Base-by-base conservation (phyloP, 805 yeast genomes). In the Candida sphagnicola region DNA sequence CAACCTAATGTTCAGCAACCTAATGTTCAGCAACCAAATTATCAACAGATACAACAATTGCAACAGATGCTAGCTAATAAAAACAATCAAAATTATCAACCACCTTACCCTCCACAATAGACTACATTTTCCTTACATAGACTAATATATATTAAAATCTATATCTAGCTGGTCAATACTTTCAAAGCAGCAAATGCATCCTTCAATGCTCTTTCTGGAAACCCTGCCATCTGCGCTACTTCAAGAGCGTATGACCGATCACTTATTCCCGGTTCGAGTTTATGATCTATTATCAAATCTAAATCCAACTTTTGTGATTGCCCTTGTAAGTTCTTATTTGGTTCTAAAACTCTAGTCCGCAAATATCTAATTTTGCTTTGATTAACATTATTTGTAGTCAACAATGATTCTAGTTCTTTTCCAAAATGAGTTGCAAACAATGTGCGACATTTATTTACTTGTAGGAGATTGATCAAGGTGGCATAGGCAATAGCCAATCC, bases 401-500 rank as follows among this genome's bases (percentile, higher is more conserved):
- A 47, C 14, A 82, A 51, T 0, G 53, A 44, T n/a, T 70, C 53
- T 12, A 68, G 45, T 37, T 68, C 74, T 16, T 43, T 50, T 1
- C 72, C 74, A 60, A 80, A 89, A 66, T 89, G 96, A 0, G 96
- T 89, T 1, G 96, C 96, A 68, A 89, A 89, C n/a, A 89, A 62
- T 0, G 90, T 72, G 18, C 91, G 70, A 49, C 93, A 82, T 47
- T 74, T 67, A 46, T 81, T 85, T 3, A 56, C 56, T 15, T 62
- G 57, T 11, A 77, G 47, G 39, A 89, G 59, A 51, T 80, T 75
- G 28, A 74, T 57, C 34, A 89, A 58, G 0, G 90, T 73, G 0
- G 95, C 90, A 64, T 70, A 86, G 1, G 96, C 95, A 39, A 89
- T 80, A 1, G 95, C 84, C 3, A 85, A 67, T 1, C 96, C 96